Percentiles rank a stretch among this genome's conserved stretches.
These are phyloP conservation scores for Backusella macrospora DNA, from an alignment of 192 early-diverging fungal genomes.

Conservation along the genomic window DNA sequence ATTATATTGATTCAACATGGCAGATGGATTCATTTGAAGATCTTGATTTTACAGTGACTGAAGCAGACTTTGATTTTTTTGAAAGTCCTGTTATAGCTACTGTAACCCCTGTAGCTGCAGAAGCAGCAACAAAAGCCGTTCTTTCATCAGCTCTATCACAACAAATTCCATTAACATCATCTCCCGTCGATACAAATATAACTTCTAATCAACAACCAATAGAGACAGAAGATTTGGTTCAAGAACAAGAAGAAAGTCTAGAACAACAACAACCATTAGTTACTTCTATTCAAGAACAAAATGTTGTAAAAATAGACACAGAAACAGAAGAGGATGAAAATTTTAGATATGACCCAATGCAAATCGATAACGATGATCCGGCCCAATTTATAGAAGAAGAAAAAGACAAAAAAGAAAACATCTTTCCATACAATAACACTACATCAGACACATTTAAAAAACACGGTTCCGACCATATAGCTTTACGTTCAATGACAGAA, in stretches of 20 bases:
- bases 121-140: background rate
- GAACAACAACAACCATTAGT: background rate
- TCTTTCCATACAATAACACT: background rate
- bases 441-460: background rate
- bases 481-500: background rate
- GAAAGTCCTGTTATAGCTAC: conserved; percentile 7
- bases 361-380: background rate
- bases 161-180: background rate
- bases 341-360: background rate
- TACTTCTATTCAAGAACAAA: background rate
- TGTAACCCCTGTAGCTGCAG: background rate
- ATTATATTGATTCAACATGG: background rate
- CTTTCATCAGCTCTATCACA: background rate
- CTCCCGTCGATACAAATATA: background rate
- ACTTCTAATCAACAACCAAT: background rate
- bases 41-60: conserved; percentile 36
- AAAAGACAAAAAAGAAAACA: background rate
- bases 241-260: background rate
- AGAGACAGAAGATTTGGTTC: background rate
- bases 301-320: background rate
- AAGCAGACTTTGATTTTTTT: conserved; percentile 40
- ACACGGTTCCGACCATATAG: background rate
- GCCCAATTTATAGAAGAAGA: background rate
- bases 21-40: conserved; percentile 19
- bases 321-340: background rate